A percentile compares a stretch with the other conserved stretches of the same genome.
Conservation (phyloP, 208 protist genomes). For the Perkinsela sp. region DNA sequence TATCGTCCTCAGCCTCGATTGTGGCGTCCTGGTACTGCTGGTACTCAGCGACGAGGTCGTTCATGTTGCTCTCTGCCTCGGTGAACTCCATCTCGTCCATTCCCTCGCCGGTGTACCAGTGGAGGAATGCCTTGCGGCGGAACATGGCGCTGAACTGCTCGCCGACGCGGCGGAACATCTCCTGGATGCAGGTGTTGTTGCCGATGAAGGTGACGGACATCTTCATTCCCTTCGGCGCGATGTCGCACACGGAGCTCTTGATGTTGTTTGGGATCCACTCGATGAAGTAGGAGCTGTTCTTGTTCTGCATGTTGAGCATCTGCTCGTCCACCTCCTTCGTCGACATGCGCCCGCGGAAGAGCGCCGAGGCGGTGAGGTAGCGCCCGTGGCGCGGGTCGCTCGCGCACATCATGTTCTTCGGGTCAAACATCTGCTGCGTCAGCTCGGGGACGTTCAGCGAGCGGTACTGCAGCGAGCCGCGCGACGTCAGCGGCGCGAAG, state of each 20-base stretch:
- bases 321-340: conserved; percentile 84
- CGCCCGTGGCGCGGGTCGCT: conserved; percentile 54
- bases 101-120: conserved; percentile 63
- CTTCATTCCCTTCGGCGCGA: conserved; percentile 34
- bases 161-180: conserved; percentile 39
- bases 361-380: conserved; percentile 8
- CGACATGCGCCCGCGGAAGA: conserved; percentile 25
- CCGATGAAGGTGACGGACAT: conserved; percentile 49
- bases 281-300: conserved; percentile 75
- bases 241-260: conserved; percentile 34
- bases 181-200: conserved; percentile 45
- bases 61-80: conserved; percentile 52
- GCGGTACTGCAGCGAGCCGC: conserved; percentile 25
- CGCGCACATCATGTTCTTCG: conserved; percentile 88
- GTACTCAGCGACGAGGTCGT: conserved; percentile 12
- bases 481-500: conserved; percentile 65
- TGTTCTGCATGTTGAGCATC: conserved; percentile 67
- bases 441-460: conserved; percentile 60
- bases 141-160: conserved; percentile 63
- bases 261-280: conserved; percentile 80
- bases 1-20: conserved; percentile 12
- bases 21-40: conserved; percentile 13
- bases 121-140: conserved; percentile 47
- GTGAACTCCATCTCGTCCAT: conserved; percentile 40
- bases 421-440: conserved; percentile 80